Conservation (phyloP, 2,329 filamentous ascomycete genomes). For the Cytospora schulzeri region DNA sequence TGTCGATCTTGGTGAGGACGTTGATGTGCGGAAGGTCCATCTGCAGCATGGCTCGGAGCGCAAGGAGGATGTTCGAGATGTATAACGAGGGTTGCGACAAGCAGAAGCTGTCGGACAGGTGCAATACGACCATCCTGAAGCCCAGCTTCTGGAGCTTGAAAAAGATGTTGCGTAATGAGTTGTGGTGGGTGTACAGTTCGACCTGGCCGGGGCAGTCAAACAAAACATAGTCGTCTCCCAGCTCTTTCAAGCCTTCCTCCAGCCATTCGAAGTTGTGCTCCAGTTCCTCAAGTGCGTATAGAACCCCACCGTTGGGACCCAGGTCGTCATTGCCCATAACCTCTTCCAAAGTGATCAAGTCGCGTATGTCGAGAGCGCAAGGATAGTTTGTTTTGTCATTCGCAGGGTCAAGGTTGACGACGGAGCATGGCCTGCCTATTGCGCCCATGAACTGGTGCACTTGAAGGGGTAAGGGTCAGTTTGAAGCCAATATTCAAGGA, state of each 20-base stretch:
- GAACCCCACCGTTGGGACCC: slow-evolving; percentile 87
- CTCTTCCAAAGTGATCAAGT: slow-evolving; percentile 86
- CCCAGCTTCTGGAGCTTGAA: slow-evolving; percentile 86
- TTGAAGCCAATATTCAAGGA: neutral
- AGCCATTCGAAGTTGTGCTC: slow-evolving; percentile 95
- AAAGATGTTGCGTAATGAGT: slow-evolving; percentile 88
- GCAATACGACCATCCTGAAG: slow-evolving; percentile 88
- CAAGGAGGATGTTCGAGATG: slow-evolving; percentile 89
- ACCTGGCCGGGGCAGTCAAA: slow-evolving; percentile 98
- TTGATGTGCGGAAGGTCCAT: slow-evolving; percentile 97
- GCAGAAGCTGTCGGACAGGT: slow-evolving; percentile 92
- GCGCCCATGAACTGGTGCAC: slow-evolving; percentile 98
- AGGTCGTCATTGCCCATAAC: slow-evolving; percentile 91
- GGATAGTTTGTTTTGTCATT: slow-evolving; percentile 92
- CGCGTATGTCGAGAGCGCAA: slow-evolving; percentile 86
- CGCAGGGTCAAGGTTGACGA: slow-evolving; percentile 95
- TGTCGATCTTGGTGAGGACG: slow-evolving; percentile 97
- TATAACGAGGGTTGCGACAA: slow-evolving; percentile 92
- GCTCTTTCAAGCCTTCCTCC: slow-evolving; percentile 74
- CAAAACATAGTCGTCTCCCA: slow-evolving; percentile 88
- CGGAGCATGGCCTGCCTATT: slow-evolving; percentile 90
- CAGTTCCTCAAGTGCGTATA: slow-evolving; percentile 93
- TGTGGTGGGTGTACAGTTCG: slow-evolving; percentile 95
- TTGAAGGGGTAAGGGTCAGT: slow-evolving; percentile 34
- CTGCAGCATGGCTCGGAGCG: slow-evolving; percentile 94